Percentiles rank a stretch among this genome's conserved stretches.
These are phyloP conservation scores for Zizania palustris DNA, from an alignment of 202 grass and related monocot genomes.

Conservation along the genomic window DNA sequence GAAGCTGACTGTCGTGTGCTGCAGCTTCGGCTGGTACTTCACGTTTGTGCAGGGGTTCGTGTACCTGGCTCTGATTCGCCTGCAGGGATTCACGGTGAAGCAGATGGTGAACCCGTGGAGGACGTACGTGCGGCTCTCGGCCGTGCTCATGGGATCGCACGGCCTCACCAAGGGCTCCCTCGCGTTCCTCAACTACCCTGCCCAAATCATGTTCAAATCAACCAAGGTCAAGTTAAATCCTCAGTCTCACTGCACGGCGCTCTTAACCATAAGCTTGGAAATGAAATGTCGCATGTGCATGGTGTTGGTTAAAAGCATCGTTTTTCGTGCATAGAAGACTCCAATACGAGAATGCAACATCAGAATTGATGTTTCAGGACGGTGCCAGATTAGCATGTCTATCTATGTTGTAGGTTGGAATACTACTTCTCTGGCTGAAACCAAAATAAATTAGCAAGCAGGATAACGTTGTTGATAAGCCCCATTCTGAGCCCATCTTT, in stretches of 20 bases:
- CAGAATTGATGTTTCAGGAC: constrained; percentile 31
- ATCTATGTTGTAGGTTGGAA: constrained; percentile 5
- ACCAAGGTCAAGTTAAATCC: constrained; percentile 60
- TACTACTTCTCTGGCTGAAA: constrained; percentile 26
- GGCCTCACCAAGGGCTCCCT: constrained; percentile 96
- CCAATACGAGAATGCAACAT: background rate
- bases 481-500: constrained; percentile 12
- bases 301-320: background rate
- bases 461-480: constrained; percentile 19
- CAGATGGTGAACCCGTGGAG: constrained; percentile 97
- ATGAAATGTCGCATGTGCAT: background rate
- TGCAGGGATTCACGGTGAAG: constrained; percentile 84
- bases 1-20: background rate
- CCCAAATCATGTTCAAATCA: constrained; percentile 97
- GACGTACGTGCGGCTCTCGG: constrained; percentile 70
- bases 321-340: background rate
- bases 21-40: constrained; percentile 98
- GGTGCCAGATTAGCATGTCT: constrained; percentile 33
- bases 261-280: background rate
- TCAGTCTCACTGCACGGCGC: background rate
- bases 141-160: constrained; percentile 82
- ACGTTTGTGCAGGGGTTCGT: constrained; percentile 95
- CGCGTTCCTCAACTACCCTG: constrained; percentile 91
- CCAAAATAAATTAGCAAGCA: background rate
- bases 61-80: constrained; percentile 66